Evolutionary conservation across 2,329 filamentous ascomycete genomes (phyloP), one percentile per base, ranked within the genome.

Genomic region (Trichoderma sp.): DNA sequence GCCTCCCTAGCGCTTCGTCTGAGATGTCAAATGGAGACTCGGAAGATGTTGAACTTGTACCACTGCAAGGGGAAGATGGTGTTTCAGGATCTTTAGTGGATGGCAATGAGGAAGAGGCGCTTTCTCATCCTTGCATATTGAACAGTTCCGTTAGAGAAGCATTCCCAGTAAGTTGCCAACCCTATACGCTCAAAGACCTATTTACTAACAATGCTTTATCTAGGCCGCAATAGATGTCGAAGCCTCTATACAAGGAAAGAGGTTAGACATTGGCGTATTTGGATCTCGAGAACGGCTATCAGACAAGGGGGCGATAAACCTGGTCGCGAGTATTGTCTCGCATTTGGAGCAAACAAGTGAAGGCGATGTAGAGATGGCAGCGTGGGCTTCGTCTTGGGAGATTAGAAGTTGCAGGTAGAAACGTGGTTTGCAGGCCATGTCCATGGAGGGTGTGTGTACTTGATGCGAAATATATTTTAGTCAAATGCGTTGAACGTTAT

Each of bases 201-300:
- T 56, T 11, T 16, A 10, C 59, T 73, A 65, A 70, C 24, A 1
- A 18, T 4, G 13, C 43, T n/a, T 13, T 2, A 55, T 46, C 4
- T n/a, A 83, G 81, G 74, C 78, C 24, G 77, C 81, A 13, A 69
- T 82, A 6, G 81, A 83, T 66, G 70, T 83, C 2, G 82, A 83
- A 70, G 80, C 79, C 1, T 78, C 80, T 0, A 59, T 83, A 1
- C 70, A 74, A 4, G 75, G 69, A 0, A 71, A 72, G 1, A 71
- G 67, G 0, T 69, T 83, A 51, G 79, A 81, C 34, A 77, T 83
- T 59, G 82, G 82, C 6, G 74, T 82, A 3, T 83, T 83, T 70
- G 81, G 79, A 4, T 78, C 79, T 6, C 59, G 64, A 6, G 67
- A 72, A 32, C 69, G 74, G 5, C 59, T 80, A 21, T 76, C 75